Evolutionary conservation across 2,329 filamentous ascomycete species (phyloP).

Genomic region (Sporothrix mexicana): DNA sequence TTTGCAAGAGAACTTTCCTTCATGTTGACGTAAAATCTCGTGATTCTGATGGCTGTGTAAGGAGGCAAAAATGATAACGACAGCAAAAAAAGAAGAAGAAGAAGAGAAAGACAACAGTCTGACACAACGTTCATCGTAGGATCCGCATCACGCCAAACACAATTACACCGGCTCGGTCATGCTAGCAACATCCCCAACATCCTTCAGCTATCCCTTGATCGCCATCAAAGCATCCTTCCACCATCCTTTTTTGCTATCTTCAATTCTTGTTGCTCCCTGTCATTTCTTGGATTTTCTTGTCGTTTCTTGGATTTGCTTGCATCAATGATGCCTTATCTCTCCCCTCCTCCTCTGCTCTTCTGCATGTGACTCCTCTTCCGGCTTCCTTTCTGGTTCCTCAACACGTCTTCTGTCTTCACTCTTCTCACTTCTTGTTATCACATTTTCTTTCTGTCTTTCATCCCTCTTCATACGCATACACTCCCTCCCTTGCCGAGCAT

Average conservation of each 20-base stretch:
- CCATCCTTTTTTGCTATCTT: not conserved
- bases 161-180: not conserved
- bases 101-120: not conserved
- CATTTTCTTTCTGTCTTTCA: too few relatives aligned
- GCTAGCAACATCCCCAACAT: not conserved
- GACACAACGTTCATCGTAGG: not conserved
- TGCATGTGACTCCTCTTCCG: not conserved
- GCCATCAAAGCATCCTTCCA: not conserved
- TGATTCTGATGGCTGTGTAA: conserved; percentile 11
- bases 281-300: not conserved
- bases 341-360: not conserved
- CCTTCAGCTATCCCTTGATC: not conserved
- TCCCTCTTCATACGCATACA: not conserved
- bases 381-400: not conserved
- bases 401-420: not conserved
- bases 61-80: not conserved
- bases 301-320: not conserved
- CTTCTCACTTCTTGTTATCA: not conserved
- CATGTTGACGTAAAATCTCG: not conserved
- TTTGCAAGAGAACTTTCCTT: not conserved
- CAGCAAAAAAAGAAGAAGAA: not conserved
- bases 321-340: not conserved
- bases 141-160: conserved; percentile 7
- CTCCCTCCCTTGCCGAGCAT: not conserved
- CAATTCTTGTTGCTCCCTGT: not conserved